Conservation (phyloP, 2,329 filamentous ascomycete genomes). For the Scytalidium sp. region DNA sequence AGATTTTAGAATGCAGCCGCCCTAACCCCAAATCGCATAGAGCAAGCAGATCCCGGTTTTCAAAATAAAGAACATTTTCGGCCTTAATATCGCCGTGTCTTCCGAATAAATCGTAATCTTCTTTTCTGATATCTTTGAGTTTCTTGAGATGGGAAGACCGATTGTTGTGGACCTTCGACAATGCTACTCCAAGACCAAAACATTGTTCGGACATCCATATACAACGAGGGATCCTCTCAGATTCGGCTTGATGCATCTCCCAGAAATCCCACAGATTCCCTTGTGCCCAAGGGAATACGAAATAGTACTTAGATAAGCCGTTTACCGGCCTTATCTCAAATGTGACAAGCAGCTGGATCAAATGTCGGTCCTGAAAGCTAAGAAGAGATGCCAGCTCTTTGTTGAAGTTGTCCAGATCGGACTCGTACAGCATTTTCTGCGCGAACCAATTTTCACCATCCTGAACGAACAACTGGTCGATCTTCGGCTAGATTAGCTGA, state of each 20-base stretch:
- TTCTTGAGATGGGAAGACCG: not conserved
- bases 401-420: not conserved
- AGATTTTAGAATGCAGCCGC: not conserved
- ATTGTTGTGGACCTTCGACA: not conserved
- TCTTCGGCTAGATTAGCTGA: not conserved
- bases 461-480: not conserved
- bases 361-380: not conserved
- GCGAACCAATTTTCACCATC: not conserved
- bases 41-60: not conserved
- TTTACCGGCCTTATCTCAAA: not conserved
- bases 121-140: not conserved
- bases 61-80: constrained; percentile 4
- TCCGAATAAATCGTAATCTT: constrained; percentile 5
- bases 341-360: not conserved
- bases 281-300: not conserved
- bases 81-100: constrained; percentile 7
- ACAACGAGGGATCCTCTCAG: not conserved
- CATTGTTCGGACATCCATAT: not conserved
- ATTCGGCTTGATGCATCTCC: not conserved
- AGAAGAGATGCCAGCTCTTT: not conserved
- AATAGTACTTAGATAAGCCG: not conserved
- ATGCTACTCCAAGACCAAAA: not conserved
- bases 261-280: not conserved
- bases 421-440: not conserved
- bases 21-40: constrained; percentile 3